phyloP scores from a whole-genome alignment of 2,329 filamentous ascomycete species.

The Scytalidium sp. region DNA sequence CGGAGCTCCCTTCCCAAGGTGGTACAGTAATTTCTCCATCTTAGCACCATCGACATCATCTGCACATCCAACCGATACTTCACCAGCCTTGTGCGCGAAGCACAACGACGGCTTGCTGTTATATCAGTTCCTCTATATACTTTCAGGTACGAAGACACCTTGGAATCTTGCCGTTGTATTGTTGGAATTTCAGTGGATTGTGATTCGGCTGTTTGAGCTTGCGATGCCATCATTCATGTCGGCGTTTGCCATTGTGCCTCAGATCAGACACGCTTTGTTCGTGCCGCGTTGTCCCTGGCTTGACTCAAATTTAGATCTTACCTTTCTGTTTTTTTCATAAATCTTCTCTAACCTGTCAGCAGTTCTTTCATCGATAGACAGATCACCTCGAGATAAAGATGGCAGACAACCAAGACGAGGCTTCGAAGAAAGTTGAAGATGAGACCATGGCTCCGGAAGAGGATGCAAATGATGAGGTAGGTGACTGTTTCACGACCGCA shows the following conservation, averaged over 20 bases:
- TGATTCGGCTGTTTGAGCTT: too few species aligned
- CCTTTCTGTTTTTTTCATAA: not conserved
- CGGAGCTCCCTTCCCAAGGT: not conserved
- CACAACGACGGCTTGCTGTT: not conserved
- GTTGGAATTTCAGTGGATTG: too few species aligned
- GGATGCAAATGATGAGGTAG: slow-evolving; percentile 29
- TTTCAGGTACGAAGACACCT: not conserved
- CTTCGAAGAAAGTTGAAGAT: slow-evolving; percentile 19
- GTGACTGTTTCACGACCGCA: not conserved
- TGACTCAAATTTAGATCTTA: not conserved
- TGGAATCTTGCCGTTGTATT: too few species aligned
- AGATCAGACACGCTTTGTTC: not conserved
- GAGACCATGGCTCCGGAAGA: slow-evolving; percentile 23
- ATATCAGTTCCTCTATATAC: not conserved
- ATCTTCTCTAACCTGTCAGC: not conserved
- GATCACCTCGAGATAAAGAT: slow-evolving; percentile 13
- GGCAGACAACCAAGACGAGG: slow-evolving; percentile 20
- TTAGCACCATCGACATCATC: not conserved
- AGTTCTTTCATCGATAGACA: not conserved
- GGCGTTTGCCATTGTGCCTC: too few species aligned
- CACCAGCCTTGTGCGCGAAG: not conserved
- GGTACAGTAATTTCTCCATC: not conserved
- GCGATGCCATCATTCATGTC: too few species aligned
- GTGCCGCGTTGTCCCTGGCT: not conserved
- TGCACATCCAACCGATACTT: not conserved